Base-by-base conservation (phyloP, 352 stramenopile genomes). In the Globisporangium recalcitrans region DNA sequence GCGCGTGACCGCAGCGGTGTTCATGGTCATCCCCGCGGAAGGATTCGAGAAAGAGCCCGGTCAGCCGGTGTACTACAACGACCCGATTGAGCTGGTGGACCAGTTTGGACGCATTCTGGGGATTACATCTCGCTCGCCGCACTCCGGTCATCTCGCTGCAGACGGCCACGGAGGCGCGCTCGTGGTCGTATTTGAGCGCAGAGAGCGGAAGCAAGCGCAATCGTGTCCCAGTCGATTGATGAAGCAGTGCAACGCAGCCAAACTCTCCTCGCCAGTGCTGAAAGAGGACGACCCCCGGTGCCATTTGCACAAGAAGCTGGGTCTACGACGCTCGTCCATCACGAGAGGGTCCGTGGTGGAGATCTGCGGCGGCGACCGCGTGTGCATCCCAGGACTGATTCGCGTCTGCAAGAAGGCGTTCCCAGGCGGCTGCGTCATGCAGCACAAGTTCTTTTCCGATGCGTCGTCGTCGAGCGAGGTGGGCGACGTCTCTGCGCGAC, bases 51-150 rank as follows among this genome's bases (percentile, higher is more conserved):
- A 80, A 48, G 64, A 73, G 21, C 62, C 54, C 2, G 70, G 63
- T 3, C 69, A 80, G 44, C 72, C 72, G 1, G 72, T 80, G 59
- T 76, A 66, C 60, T 80, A 77, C 53, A 73, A 73, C 49, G 72
- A 78, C 14, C 72, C 72, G n/a, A 67, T 80, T 38, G 52, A 71
- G 46, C 68, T 80, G 26, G 53, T 69, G 27, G 70, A 77, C 44
- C 65, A 73, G 58, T 49, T 63, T 40, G 70, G 70, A 8, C 72
- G 70, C 16, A 27, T 69, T 48, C 22, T 80, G 40, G 72, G 72
- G 56, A 69, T 80, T 31, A 62, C 64, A 16, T 24, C 52, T 34
- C 61, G 65, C 13, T 65, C 62, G 19, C 70, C 72, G 31, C 65
- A 65, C 38, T 52, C 60, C 1, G 72, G 70, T 7, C 64, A 80